Base-by-base conservation (phyloP, 2,329 filamentous ascomycete species). In the Verticillium longisporum region DNA sequence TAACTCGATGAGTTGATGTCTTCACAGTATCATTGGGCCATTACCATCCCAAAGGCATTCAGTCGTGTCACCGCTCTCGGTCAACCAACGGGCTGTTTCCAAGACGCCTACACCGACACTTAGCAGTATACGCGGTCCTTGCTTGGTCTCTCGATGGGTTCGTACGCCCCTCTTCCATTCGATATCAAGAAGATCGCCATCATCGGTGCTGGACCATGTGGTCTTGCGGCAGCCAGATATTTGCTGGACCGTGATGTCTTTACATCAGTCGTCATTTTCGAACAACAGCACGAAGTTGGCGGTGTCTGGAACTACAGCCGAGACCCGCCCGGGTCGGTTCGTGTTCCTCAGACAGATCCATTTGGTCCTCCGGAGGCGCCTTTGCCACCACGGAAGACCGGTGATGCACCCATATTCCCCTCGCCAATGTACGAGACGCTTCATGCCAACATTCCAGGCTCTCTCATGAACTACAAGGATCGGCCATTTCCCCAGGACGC, bases 281-380 rank as follows among this genome's bases (percentile, higher is more conserved):
- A 98, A 74, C 91, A 97, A 74, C 87, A 92, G 66, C 78, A 81
- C 55, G 81, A 85, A 56, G 83, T 89, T 6, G 94, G 92, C 61
- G 94, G 95, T 2, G 85, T 95, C 10, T 98, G 94, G 94, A 89
- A 92, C 69, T 92, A 96, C 73, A 87, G 82, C 64, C 77, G 79
- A 33, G 74, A 72, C 62, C 80, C 73, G 60, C 79, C 71, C 64
- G 82, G 67, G 66, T 77, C 70, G 62, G 81, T 70, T 66, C 81
- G 66, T 37, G 77, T 94, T 41, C 92, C 92, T 7, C 89, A 92
- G 70, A 85, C 85, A n/a, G 82, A 84, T 67, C 83, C 86, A 32
- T 83, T 83, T 68, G 80, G 81, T 55, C 81, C 84, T 31, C 79
- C 83, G 1, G 89, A 93, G 64, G 79, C 82, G 61, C 89, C 90